Base-by-base conservation (phyloP, 225 moss, liverwort and hornwort genomes). In the Polytrichum commune region DNA sequence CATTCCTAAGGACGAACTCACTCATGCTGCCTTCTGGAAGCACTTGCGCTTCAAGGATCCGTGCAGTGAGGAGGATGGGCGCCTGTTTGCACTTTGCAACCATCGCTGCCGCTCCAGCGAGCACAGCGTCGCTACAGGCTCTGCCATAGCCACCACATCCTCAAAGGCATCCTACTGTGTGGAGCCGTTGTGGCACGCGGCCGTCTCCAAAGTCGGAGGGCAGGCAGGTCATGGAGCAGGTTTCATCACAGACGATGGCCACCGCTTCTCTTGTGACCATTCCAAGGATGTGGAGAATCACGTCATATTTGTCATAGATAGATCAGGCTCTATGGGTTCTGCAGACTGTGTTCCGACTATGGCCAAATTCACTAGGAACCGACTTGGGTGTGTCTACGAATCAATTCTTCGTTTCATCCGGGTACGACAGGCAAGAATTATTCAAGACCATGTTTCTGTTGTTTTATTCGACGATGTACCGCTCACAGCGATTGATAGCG, bases 301-400 rank as follows among this genome's bases (percentile, higher is more conserved):
- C 32, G 76, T 88, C 4, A 60, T 84, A 65, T 84, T 88, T 28
- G 64, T 88, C 53, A 80, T 88, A 4, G 88, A 85, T 60, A 29
- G 74, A 22, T 88, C 82, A 8, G 16, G 33, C 4, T 85, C 85
- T 3, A 88, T 84, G 84, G 3, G 0, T 1, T 0, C 0, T 1
- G 0, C 0, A 4, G 77, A 88, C 55, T 53, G 74, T 30, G 64
- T 4, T 9, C 79, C 84, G 20, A 65, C 72, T 1, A 25, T 79
- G 46, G 27, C 27, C 0, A 77, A 80, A 23, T 75, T 79, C 55
- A 58, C 55, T 10, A 56, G 13, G 18, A 78, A 78, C 54, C 76
- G 84, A 4, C 68, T 84, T 38, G 84, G 84, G 55, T 80, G 80
- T 27, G 84, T 77, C 19, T 80, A 77, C 58, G 77, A 84, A 67